phyloP scores from a whole-genome alignment of 176 grass and related monocot genomes.

The Areca catechu region DNA sequence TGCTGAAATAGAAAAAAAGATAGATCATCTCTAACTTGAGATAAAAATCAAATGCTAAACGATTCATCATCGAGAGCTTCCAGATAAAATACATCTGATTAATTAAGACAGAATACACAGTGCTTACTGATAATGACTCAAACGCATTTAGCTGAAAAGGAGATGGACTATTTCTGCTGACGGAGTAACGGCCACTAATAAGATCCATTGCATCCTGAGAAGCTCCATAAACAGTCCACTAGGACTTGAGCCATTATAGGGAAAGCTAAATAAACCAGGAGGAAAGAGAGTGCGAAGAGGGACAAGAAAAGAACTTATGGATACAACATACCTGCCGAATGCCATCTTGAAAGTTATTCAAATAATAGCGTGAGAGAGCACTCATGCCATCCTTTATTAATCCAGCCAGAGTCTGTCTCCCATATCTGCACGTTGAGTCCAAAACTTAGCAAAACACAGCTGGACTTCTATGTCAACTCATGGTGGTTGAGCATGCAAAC shows the following conservation, averaged over 20 bases:
- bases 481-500: background rate
- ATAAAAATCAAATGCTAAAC: background rate
- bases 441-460: conserved; percentile 7
- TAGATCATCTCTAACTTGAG: background rate
- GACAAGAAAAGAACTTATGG: background rate
- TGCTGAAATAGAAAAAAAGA: background rate
- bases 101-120: background rate
- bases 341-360: conserved; percentile 99
- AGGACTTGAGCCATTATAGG: no score
- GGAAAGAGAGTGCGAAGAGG: no score
- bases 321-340: conserved; percentile 54
- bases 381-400: conserved; percentile 88
- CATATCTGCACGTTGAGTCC: conserved; percentile 50
- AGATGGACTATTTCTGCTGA: conserved; percentile 50
- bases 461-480: background rate
- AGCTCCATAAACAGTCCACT: conserved; percentile 5
- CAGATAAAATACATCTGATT: background rate
- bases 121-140: conserved; percentile 65
- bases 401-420: conserved; percentile 87
- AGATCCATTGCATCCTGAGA: conserved; percentile 89
- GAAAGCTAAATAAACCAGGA: no score
- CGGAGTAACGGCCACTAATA: conserved; percentile 64
- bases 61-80: background rate
- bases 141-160: conserved; percentile 60
- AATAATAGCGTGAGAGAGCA: conserved; percentile 94